Base-by-base conservation (phyloP, 176 grass and related monocot species). In the Oropetium thomaeum region DNA sequence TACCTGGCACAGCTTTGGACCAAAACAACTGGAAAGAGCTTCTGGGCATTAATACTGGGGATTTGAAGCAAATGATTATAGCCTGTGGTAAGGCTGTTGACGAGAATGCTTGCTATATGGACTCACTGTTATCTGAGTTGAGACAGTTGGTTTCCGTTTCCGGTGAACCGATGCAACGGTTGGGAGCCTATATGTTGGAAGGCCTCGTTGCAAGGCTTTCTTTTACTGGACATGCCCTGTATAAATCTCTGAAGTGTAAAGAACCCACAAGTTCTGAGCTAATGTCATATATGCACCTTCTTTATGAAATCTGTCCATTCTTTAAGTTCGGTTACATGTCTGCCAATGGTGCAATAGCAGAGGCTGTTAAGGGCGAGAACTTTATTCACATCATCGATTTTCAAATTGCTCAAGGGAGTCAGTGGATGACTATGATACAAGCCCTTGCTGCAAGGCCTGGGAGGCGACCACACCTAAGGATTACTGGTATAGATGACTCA, bases 271-370 rank as follows among this genome's bases (percentile, higher is more conserved):
- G 83, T 77, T 88, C 82, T 34, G 92, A 94, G 59, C 87, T 90
- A 41, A 80, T 94, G 81, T 90, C 92, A 25, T 90, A 88, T 72
- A 94, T 94, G 92, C 78, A 83, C 57, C 70, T 85, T 53, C 81
- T 94, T 42, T 94, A 90, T 67, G 85, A 90, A 22, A 87, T 90
- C 4, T 94, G 88, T 42, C 92, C 88, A 26, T 94, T 88, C 83
- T 94, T 88, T 66, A 94, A 88, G 75, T 94, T 94, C 60, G 92
- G 88, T 32, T 94, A 90, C 79, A 88, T 94, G 79, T 90, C 92
- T 73, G 92, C 92, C 66, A 94, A 94, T 78, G 88, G 88, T 80
- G 92, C 88, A 8, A 90, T 94, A 58, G 85, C 82, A 11, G 92
- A 94, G 62, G 92, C 92, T 32, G 85, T 94, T 48, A 90, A 90